Evolutionary conservation across 2,329 filamentous ascomycete genomes (phyloP), one percentile per base, ranked within the genome.

Genomic region (Epichloe glyceriae): DNA sequence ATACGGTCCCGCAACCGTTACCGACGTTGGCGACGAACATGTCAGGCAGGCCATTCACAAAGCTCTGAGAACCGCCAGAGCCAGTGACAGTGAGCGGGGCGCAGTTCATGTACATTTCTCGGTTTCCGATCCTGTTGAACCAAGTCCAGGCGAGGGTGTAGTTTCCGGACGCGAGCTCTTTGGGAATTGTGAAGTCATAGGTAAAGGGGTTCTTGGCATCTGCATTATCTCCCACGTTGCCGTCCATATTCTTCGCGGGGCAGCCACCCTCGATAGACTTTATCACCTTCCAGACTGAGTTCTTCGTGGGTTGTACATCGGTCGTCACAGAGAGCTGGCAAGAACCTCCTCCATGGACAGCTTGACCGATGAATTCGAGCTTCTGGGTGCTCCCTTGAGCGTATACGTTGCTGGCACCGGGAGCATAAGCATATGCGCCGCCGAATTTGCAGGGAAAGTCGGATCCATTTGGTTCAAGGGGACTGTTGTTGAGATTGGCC

Each of bases 21-120:
- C 64, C 67, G 5, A 86, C 61, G 61, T 88, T 88, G 61, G 82
- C 85, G 11, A 80, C 69, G 56, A 88, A 86, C 67, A 89, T 78
- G 30, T 78, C 68, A 0, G 86, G 86, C 80, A 94, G 82, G 0
- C 69, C 64, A 39, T 78, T 63, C 54, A 83, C 77, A 56, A 78
- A 78, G 2, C 72, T 66, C 51, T 79, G 60, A 42, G 67, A 65
- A 49, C 77, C 77, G 0, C 67, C 69, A 0, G 55, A 56, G 8
- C 78, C 78, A 0, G 78, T 79, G 22, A 97, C 74, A 0, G 73
- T 76, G 46, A 95, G 67, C 0, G 87, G 80, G 0, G 85, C 88
- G 59, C 91, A 98, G 76, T 95, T 94, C 89, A 95, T 95, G 75
- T 97, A 96, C 76, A 95, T 88, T 64, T 97, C 93, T 1, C 90